Conservation (phyloP, 2,329 filamentous ascomycete species). For the Phialemoniopsis sp. region DNA sequence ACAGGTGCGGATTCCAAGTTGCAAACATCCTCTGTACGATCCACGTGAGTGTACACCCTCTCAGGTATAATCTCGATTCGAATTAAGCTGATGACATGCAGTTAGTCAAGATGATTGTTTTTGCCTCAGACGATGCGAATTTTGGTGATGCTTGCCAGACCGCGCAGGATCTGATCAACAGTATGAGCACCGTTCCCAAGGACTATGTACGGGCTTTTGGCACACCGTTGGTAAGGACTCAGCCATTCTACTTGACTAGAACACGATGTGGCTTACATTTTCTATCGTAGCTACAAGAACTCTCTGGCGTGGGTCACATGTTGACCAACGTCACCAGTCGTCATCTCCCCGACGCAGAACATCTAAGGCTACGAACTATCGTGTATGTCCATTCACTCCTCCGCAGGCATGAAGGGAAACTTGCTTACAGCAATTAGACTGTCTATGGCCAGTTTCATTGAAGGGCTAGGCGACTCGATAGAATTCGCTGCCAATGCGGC, state of each 20-base stretch:
- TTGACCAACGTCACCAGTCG: constrained; percentile 2
- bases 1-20: constrained; percentile 5
- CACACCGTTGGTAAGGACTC: constrained; percentile 1
- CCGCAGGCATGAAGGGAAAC: too few species aligned
- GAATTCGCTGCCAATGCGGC: too few species aligned
- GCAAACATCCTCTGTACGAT: constrained; percentile 6
- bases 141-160: constrained; percentile 5
- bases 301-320: constrained; percentile 3
- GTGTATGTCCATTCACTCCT: constrained; percentile 1
- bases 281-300: constrained; percentile 3
- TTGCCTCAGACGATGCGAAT: constrained; percentile 1
- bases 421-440: constrained; percentile 2
- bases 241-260: too few species aligned
- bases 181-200: constrained; percentile 2
- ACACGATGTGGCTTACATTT: too few species aligned
- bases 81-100: neutral
- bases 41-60: too few species aligned
- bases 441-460: too few species aligned
- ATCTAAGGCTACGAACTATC: constrained; percentile 1
- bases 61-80: neutral
- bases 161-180: constrained; percentile 2
- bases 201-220: constrained; percentile 4
- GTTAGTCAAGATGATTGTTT: constrained; percentile 2
- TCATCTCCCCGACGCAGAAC: neutral
- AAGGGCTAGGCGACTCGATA: too few species aligned